Base-by-base conservation (phyloP, 1,139 yeast genomes). In the Geotrichum citri-aurantii region DNA sequence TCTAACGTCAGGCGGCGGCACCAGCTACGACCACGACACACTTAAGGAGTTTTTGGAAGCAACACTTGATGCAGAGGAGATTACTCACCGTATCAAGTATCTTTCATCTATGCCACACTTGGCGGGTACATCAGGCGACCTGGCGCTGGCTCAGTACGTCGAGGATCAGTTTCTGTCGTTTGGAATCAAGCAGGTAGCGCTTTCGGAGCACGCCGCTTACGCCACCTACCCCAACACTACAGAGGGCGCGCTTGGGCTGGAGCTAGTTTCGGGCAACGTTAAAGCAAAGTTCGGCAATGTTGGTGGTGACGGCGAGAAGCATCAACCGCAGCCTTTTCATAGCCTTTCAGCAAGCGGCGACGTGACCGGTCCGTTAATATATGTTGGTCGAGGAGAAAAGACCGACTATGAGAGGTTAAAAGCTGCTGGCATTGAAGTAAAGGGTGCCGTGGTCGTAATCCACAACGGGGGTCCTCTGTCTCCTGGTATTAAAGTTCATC, bases 51-150 rank as follows among this genome's bases (percentile, higher is more conserved):
- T 81, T 50, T 75, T 87, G 2, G 74, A 75, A 17, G 74, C 76
- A 29, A 78, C 79, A 48, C 78, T 90, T 29, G 85, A 84, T 65
- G 71, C 78, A 5, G 79, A 80, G n/a, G 70, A 79, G 46, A 78
- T 93, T 75, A 84, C 84, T 67, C 87, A 83, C 59, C 83, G 86
- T 61, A 71, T 88, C 64, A 88, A 89, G 66, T 91, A 90, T 68
- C 70, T 93, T 46, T 83, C 93, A 17, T 82, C 90, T 1, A 82
- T 91, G 83, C 91, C 96, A 1, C 98, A 91, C 70, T 73, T 85
- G 63, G 84, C 97, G 0, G 98, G 98, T 1, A 85, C 97, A 1
- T 81, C 82, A 21, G 98, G 96, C 19, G 97, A 91, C 69, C 72
- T 83, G 61, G 79, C 90, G 0, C 73, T 90, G 44, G 85, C 90